These are phyloP conservation scores for Postia placenta DNA, from an alignment of 768 basidiomycete species.

Conservation along the genomic window DNA sequence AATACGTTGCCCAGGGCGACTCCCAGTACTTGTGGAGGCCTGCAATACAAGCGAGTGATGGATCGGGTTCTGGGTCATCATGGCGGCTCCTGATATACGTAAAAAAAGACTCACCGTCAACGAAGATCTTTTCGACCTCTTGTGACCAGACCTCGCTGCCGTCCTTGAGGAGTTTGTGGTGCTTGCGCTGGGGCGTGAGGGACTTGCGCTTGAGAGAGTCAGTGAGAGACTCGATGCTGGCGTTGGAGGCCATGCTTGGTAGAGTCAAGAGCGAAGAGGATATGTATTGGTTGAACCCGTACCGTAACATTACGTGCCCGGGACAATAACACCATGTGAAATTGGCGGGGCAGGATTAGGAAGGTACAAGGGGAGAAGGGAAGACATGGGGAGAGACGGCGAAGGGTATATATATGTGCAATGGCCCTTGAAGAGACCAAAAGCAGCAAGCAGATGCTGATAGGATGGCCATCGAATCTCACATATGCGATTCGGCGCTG, in stretches of 20 bases:
- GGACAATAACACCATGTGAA: slow-evolving; percentile 12
- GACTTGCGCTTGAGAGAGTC: slow-evolving; percentile 24
- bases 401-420: slow-evolving; percentile 20
- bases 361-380: slow-evolving; percentile 22
- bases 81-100: not conserved
- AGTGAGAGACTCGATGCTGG: slow-evolving; percentile 16
- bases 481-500: slow-evolving; percentile 6
- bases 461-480: slow-evolving; percentile 1
- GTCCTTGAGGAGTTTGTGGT: slow-evolving; percentile 80
- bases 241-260: slow-evolving; percentile 14
- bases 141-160: slow-evolving; percentile 84
- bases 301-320: slow-evolving; percentile 22
- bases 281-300: slow-evolving; percentile 21
- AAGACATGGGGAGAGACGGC: slow-evolving; percentile 10
- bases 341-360: slow-evolving; percentile 18
- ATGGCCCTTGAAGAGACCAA: slow-evolving; percentile 1
- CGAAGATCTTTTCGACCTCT: slow-evolving; percentile 68
- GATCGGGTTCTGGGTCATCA: slow-evolving; percentile 2
- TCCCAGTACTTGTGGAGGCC: slow-evolving; percentile 76
- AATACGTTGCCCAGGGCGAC: slow-evolving; percentile 76
- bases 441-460: slow-evolving; percentile 2
- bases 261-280: slow-evolving; percentile 24
- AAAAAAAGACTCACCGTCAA: slow-evolving; percentile 48
- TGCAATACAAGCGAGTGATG: slow-evolving; percentile 20
- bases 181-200: slow-evolving; percentile 74